Evolutionary conservation across 2,329 filamentous ascomycete genomes (phyloP).

Genomic region (Nigrograna mackinnonii): DNA sequence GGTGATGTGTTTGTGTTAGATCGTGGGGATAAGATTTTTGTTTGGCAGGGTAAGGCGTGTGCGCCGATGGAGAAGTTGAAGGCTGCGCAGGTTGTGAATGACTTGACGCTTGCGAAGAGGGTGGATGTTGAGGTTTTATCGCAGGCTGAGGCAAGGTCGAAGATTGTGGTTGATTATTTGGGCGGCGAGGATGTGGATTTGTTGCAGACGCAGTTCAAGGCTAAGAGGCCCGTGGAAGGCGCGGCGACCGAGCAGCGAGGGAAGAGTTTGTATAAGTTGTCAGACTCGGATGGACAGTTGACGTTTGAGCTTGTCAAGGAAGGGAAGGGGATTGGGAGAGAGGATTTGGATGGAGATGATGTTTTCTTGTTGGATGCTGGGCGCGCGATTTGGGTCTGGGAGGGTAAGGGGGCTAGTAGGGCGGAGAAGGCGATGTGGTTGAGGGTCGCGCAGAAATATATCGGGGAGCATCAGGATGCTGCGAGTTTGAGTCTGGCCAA

Average conservation of each 20-base stretch:
- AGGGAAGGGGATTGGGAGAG: constrained; percentile 46
- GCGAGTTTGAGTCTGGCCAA: constrained; percentile 56
- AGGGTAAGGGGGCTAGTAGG: constrained; percentile 61
- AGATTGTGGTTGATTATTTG: constrained; percentile 57
- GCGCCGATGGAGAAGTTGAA: constrained; percentile 72
- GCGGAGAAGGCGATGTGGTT: constrained; percentile 65
- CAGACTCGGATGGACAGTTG: constrained; percentile 62
- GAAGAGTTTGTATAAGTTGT: constrained; percentile 63
- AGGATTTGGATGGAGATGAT: constrained; percentile 62
- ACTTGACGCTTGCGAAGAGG: constrained; percentile 66
- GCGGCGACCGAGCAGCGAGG: constrained; percentile 14
- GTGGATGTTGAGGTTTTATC: constrained; percentile 67
- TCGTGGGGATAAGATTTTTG: constrained; percentile 66
- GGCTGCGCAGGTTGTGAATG: constrained; percentile 68
- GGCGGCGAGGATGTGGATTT: constrained; percentile 42
- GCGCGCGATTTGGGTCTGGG: constrained; percentile 67
- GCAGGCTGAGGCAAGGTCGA: constrained; percentile 61
- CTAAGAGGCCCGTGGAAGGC: constrained; percentile 44
- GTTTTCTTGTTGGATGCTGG: constrained; percentile 67
- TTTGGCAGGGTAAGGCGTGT: constrained; percentile 69
- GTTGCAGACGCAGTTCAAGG: constrained; percentile 47
- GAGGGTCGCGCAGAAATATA: constrained; percentile 60
- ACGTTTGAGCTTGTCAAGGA: constrained; percentile 64
- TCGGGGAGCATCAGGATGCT: constrained; percentile 49
- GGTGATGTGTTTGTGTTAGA: constrained; percentile 69